Evolutionary conservation across 768 basidiomycete genomes (phyloP), one percentile per base, ranked within the genome.

Genomic region (Psilocybe sp.): DNA sequence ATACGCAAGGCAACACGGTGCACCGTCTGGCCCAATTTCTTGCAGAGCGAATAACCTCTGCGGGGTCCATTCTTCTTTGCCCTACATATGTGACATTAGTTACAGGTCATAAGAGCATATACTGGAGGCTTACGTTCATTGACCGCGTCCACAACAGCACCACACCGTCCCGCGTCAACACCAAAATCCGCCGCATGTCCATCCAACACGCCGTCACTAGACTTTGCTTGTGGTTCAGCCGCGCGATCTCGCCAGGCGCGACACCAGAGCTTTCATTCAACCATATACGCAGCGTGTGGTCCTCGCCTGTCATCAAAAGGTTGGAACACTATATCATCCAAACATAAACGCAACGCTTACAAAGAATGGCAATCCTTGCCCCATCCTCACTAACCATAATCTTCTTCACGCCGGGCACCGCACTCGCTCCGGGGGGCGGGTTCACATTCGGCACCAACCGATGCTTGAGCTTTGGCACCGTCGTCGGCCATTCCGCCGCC

Each of bases 261-360:
- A 28, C 23, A 28, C 7, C 23, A 31, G 60, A 46, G 14, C 60
- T 49, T 36, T 43, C 53, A 52, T 73, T 83, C 54, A 74, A 75
- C 82, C 82, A 85, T 60, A 88, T 77, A 40, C 86, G 82, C 42
- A 87, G 68, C 16, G 82, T 79, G 31, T 69, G 72, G 64, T 88
- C 84, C 36, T 70, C 64, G 58, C 81, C 83, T 84, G 51, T 13
- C 9, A 40, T 4, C n/a, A 2, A 44, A 44, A 28, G 15, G 28
- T 33, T 16, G 50, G 33, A 50, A 52, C 13, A 28, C 43, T 46
- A 47, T 34, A 38, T 40, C 15, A 42, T 36, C 33, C 7, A 37
- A 11, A 18, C 14, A 34, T 45, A 8, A 44, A 19, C 20, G 18
- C 20, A 48, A 16, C 8, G 73, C 82, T 61, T 55, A 80, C 85